A percentile compares a stretch with the other conserved stretches of the same genome.
Evolutionary conservation across 441 rosid genomes (phyloP).

Genomic region (Brassica balearica): DNA sequence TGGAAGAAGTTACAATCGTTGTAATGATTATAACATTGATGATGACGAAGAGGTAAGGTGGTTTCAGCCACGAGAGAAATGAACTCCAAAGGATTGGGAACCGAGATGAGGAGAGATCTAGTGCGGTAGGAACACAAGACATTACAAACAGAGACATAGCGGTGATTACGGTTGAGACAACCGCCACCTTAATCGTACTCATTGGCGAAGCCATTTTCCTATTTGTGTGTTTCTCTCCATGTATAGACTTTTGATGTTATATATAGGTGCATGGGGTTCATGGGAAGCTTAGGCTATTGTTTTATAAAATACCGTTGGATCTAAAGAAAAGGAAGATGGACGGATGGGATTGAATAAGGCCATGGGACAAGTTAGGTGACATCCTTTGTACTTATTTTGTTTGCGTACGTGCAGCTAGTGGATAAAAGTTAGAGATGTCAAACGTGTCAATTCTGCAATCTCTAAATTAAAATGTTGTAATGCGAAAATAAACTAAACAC

Average conservation of each 20-base stretch:
- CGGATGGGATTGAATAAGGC: slow-evolving; percentile 33
- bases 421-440: neutral
- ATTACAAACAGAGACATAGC: slow-evolving; percentile 50
- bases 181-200: slow-evolving; percentile 45
- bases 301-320: slow-evolving; percentile 47
- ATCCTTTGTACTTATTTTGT: neutral
- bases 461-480: neutral
- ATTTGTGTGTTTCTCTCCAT: neutral
- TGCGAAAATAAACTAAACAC: neutral
- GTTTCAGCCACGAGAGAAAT: slow-evolving; percentile 64
- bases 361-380: neutral
- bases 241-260: slow-evolving; percentile 10
- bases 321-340: neutral
- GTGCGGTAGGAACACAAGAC: slow-evolving; percentile 49
- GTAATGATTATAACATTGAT: slow-evolving; percentile 65
- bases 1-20: slow-evolving; percentile 64
- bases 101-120: slow-evolving; percentile 49
- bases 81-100: slow-evolving; percentile 62
- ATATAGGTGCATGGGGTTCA: slow-evolving; percentile 45
- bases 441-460: slow-evolving; percentile 9
- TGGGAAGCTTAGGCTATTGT: slow-evolving; percentile 15
- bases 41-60: slow-evolving; percentile 71
- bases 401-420: neutral
- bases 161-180: slow-evolving; percentile 53
- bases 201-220: slow-evolving; percentile 46